These are phyloP conservation scores for Diplodia corticola DNA, from an alignment of 2,329 filamentous ascomycete species.

Conservation along the genomic window DNA sequence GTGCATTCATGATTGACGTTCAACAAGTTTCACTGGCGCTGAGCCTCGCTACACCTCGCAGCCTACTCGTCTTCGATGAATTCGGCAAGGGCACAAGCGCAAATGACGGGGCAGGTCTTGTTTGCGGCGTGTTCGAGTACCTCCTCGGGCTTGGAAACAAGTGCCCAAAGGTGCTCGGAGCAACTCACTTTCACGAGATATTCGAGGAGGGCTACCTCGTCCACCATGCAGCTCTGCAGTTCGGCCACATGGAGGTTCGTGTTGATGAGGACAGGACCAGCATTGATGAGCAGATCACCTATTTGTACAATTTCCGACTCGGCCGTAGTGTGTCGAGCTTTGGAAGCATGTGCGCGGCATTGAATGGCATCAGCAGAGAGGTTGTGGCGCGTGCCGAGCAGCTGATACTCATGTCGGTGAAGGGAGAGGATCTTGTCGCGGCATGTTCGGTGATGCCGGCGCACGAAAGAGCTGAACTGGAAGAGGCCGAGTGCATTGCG, in stretches of 20 bases:
- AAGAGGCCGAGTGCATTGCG: slow-evolving; percentile 57
- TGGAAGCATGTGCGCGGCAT: slow-evolving; percentile 77
- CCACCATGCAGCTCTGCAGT: slow-evolving; percentile 52
- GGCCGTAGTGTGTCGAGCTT: slow-evolving; percentile 80
- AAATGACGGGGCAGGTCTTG: slow-evolving; percentile 64
- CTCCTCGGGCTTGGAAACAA: slow-evolving; percentile 51
- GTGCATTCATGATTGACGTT: slow-evolving; percentile 77
- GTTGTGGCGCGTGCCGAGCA: slow-evolving; percentile 76
- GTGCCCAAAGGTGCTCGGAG: slow-evolving; percentile 60
- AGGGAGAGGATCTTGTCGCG: slow-evolving; percentile 73
- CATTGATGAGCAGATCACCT: slow-evolving; percentile 65
- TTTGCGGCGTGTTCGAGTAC: slow-evolving; percentile 61
- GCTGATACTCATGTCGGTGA: slow-evolving; percentile 66
- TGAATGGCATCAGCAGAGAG: slow-evolving; percentile 75
- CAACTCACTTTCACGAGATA: slow-evolving; percentile 71
- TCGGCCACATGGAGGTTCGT: slow-evolving; percentile 72
- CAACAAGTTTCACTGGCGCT: slow-evolving; percentile 81
- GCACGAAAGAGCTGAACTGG: slow-evolving; percentile 65
- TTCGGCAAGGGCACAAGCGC: slow-evolving; percentile 73
- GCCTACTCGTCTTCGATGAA: slow-evolving; percentile 87
- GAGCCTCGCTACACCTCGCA: slow-evolving; percentile 71
- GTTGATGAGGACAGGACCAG: slow-evolving; percentile 55
- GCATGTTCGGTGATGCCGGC: slow-evolving; percentile 68
- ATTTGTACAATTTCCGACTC: slow-evolving; percentile 66
- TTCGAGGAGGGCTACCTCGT: slow-evolving; percentile 64